Base-by-base conservation (phyloP, 2,329 filamentous ascomycete species). In the Ambrosiella cleistominuta region DNA sequence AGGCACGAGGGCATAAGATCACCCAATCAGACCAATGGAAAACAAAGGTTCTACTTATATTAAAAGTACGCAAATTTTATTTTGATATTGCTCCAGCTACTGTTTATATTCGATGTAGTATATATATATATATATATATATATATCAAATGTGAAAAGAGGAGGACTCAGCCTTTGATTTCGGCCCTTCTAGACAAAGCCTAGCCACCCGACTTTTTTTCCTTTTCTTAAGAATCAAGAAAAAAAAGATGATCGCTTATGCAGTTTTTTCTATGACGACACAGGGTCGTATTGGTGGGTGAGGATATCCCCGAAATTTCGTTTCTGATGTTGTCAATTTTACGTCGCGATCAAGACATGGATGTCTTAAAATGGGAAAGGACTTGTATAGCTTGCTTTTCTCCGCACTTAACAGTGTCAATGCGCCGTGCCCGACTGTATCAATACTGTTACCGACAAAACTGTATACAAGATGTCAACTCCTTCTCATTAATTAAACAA, bases 151-250 rank as follows among this genome's bases (percentile, higher is more conserved):
- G 45, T 49, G 15, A 4, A 19, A 49, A 49, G 45, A 49, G 44
- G 19, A 19, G 45, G 9, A 7, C 12, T 39, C 27, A 15, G 27
- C 36, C n/a, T 15, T 54, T 39, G 51, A 54, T 27, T 54, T 54
- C 51, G 51, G 51, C 51, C 51, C 51, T 27, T 54, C 51, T 54
- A n/a, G 8, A 54, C 51, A 13, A 7, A 19, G 37, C 27, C 36
- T 13, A 39, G 13, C 75, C 74, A 47, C 70, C 73, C 57, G 72
- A 73, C 63, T 68, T 73, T 13, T 69, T 42, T 49, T 49, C 15
- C 45, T 9, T n/a, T 49, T 19, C 40, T 42, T 42, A 42, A n/a
- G 11, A 42, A 42, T 42, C 27, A 27, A 27, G 27, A 27, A 27
- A 27, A 27, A 27, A 27, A 27, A 27, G 27, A 27, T 27, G 3